phyloP scores from a whole-genome alignment of 148 eudicot genomes.

The Cornus kousa region DNA sequence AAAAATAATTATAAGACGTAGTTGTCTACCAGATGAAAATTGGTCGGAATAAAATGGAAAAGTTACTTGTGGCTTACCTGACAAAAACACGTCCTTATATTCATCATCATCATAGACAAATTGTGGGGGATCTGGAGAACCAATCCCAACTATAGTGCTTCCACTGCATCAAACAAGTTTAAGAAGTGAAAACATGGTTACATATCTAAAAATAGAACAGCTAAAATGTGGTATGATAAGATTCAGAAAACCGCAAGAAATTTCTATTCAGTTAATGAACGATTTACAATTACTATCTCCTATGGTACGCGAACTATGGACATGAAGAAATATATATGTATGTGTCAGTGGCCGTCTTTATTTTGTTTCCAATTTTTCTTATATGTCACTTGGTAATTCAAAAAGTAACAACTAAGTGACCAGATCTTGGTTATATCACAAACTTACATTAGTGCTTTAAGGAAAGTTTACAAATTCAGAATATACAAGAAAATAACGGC shows the following conservation, averaged over 20 bases:
- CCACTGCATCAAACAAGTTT: conserved; percentile 58
- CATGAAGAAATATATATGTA: not conserved
- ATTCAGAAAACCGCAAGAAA: not conserved
- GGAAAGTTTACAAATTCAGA: no score
- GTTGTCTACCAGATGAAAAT: not conserved
- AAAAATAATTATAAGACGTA: no score
- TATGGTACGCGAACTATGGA: not conserved
- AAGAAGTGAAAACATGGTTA: conserved; percentile 1
- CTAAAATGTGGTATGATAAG: not conserved
- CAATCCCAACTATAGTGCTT: conserved; percentile 93
- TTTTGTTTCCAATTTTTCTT: not conserved
- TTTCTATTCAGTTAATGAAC: not conserved
- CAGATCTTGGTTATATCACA: not conserved
- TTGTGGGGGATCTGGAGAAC: conserved; percentile 96
- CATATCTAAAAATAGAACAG: not conserved
- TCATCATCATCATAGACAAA: conserved; percentile 90
- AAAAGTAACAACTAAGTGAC: not conserved
- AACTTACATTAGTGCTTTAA: no score
- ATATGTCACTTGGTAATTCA: not conserved
- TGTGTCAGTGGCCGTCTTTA: not conserved
- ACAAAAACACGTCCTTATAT: conserved; percentile 87
- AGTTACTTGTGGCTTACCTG: conserved; percentile 44
- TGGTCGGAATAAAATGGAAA: not conserved
- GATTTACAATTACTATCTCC: not conserved
- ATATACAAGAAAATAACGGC: no score